These are phyloP conservation scores for Myrmaecium sp. DNA, from an alignment of 2,329 filamentous ascomycete genomes.

Conservation along the genomic window DNA sequence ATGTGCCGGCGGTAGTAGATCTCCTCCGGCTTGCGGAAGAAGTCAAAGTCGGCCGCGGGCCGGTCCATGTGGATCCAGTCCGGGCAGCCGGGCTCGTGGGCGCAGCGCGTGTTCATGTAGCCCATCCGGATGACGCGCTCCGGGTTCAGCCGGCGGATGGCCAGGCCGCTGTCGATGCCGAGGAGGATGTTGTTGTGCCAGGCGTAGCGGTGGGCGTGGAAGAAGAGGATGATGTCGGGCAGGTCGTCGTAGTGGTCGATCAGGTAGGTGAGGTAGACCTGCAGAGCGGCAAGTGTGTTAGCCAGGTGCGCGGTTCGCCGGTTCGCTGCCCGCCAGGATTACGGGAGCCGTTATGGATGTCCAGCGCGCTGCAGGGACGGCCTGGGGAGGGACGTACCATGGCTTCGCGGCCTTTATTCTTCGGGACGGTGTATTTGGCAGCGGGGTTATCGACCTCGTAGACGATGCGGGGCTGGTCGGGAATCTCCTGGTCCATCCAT, in stretches of 20 bases:
- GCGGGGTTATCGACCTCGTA: constrained; percentile 36
- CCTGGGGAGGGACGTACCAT: constrained; percentile 34
- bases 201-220: constrained; percentile 35
- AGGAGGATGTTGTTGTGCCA: constrained; percentile 45
- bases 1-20: constrained; percentile 16
- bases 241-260: constrained; percentile 45
- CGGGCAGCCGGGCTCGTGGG: constrained; percentile 40
- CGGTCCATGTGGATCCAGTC: constrained; percentile 36
- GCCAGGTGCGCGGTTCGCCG: no score
- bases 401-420: constrained; percentile 45
- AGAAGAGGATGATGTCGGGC: constrained; percentile 41
- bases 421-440: constrained; percentile 33
- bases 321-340: no score
- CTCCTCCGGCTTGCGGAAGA: constrained; percentile 22
- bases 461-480: constrained; percentile 22
- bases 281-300: no score
- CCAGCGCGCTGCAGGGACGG: no score
- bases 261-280: constrained; percentile 42
- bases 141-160: constrained; percentile 33
- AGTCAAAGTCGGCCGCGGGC: constrained; percentile 21
- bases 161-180: constrained; percentile 31
- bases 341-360: no score
- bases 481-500: constrained; percentile 20
- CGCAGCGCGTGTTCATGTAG: constrained; percentile 44
- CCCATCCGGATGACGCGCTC: constrained; percentile 35